A percentile compares a stretch with the other conserved stretches of the same genome.
Evolutionary conservation across 345 rosid genomes (phyloP).

Genomic region (Euclidium syriacum): DNA sequence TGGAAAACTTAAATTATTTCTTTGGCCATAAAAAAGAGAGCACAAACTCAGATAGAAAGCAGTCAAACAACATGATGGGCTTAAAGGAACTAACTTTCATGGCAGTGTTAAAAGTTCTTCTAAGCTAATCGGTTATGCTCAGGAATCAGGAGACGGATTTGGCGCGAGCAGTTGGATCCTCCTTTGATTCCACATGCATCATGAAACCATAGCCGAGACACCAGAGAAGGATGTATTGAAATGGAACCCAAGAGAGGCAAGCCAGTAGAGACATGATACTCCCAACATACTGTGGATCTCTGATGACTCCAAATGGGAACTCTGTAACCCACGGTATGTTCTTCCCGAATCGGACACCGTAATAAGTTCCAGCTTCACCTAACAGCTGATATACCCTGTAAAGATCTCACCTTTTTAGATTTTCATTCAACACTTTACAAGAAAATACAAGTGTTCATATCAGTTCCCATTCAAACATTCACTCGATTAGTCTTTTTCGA

Average conservation of each 20-base stretch:
- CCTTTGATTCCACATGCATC: constrained; percentile 59
- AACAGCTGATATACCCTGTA: constrained; percentile 84
- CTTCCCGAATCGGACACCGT: constrained; percentile 84
- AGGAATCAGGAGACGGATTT: constrained; percentile 44
- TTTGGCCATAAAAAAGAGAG: background rate
- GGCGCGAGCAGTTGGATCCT: constrained; percentile 65
- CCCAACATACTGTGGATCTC: constrained; percentile 88
- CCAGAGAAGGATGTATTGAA: constrained; percentile 76
- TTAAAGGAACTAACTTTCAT: background rate
- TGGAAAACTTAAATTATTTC: too few species aligned
- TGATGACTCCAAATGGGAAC: constrained; percentile 85
- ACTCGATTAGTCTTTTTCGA: background rate
- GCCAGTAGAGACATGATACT: constrained; percentile 79
- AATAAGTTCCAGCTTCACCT: constrained; percentile 89
- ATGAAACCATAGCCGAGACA: constrained; percentile 66
- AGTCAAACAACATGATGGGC: background rate
- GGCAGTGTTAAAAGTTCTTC: background rate
- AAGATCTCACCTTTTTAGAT: background rate
- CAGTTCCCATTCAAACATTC: background rate
- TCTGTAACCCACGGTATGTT: constrained; percentile 74
- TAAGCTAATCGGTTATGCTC: background rate
- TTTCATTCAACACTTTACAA: background rate
- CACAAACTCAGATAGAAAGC: background rate
- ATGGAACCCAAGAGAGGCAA: constrained; percentile 72
- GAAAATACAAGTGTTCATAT: background rate